phyloP scores from a whole-genome alignment of 208 protist species.

The Crithidia fasciculata region DNA sequence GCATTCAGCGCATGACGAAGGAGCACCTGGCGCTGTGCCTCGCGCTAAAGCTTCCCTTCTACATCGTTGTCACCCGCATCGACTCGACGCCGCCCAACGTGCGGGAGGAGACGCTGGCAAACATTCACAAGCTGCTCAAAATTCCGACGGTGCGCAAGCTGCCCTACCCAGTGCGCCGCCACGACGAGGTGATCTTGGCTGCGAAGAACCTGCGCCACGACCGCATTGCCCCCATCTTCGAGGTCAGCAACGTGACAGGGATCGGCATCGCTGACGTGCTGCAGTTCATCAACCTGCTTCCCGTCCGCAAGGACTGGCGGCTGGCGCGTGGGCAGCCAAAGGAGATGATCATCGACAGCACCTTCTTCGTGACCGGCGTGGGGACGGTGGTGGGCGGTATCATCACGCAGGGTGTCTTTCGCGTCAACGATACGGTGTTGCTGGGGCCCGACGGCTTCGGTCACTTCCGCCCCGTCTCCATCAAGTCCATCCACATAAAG shows the following conservation, averaged over 20 bases:
- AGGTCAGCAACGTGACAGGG: conserved; percentile 96
- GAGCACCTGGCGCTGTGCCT: conserved; percentile 97
- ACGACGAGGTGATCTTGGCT: conserved; percentile 93
- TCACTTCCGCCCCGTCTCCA: conserved; percentile 83
- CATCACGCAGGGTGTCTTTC: conserved; percentile 91
- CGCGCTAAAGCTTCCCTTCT: conserved; percentile 96
- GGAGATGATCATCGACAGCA: conserved; percentile 93
- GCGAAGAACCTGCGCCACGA: conserved; percentile 93
- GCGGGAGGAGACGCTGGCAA: conserved; percentile 84
- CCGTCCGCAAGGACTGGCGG: conserved; percentile 92
- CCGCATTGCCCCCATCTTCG: conserved; percentile 91
- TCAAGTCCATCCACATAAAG: conserved; percentile 96
- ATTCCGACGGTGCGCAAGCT: conserved; percentile 93
- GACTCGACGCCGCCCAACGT: conserved; percentile 95
- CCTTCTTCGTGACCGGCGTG: conserved; percentile 94
- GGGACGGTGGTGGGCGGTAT: conserved; percentile 97
- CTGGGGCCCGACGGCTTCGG: conserved; percentile 94
- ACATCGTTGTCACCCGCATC: conserved; percentile 96
- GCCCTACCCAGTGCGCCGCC: conserved; percentile 85
- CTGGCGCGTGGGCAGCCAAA: conserved; percentile 58
- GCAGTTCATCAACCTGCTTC: conserved; percentile 93
- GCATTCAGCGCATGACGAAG: conserved; percentile 95
- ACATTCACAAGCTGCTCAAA: conserved; percentile 94
- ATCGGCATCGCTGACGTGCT: conserved; percentile 83
- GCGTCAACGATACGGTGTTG: conserved; percentile 91